Percentiles rank a stretch among this genome's conserved stretches.
Evolutionary conservation across 306 rosid species (phyloP).

Genomic region (Malus sieversii): DNA sequence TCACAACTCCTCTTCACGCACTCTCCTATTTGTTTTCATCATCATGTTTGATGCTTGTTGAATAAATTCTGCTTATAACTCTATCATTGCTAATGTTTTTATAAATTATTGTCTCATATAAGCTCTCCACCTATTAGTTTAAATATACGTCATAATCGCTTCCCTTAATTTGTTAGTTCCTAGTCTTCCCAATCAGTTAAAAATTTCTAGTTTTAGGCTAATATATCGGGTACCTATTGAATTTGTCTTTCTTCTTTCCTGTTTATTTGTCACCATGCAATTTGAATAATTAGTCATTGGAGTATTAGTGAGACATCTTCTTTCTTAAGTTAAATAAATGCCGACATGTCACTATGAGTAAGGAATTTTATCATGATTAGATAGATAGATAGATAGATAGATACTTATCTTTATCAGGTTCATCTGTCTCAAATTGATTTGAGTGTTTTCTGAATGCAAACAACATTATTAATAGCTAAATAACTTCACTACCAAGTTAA

Average conservation of each 20-base stretch:
- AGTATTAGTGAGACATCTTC: not conserved
- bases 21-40: not conserved
- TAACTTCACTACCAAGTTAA: conserved; percentile 2
- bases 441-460: not conserved
- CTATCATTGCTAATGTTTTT: not conserved
- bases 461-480: not conserved
- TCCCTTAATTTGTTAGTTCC: too few relatives aligned
- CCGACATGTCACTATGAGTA: not conserved
- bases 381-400: not conserved
- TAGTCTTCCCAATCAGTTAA: too few relatives aligned
- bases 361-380: not conserved
- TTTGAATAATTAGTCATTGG: not conserved
- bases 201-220: too few relatives aligned
- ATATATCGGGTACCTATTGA: too few relatives aligned
- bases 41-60: not conserved
- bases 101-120: not conserved
- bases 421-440: not conserved
- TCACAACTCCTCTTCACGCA: not conserved
- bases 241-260: too few relatives aligned
- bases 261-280: not conserved
- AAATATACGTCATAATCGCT: too few relatives aligned
- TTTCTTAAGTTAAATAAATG: not conserved
- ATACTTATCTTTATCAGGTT: not conserved
- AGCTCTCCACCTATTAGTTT: too few relatives aligned
- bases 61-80: too few relatives aligned